A percentile compares a stretch with the other conserved stretches of the same genome.
These are phyloP conservation scores for Tremellales sp. DNA, from an alignment of 1,284 basidiomycete genomes.

Conservation along the genomic window DNA sequence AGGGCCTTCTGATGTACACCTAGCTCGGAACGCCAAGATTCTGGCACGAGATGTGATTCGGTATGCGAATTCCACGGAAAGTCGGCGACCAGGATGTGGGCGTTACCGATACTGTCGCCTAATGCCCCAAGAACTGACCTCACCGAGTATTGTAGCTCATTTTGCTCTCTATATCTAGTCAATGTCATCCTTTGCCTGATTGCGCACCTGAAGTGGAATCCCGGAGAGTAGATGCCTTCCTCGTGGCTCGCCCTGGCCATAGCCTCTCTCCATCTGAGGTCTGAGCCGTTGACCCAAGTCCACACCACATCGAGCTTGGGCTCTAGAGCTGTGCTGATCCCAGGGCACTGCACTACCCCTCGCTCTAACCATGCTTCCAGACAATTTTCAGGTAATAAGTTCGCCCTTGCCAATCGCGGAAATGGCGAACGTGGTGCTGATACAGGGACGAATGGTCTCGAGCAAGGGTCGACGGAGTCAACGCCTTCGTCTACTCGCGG, in stretches of 20 bases:
- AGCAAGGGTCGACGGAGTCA: constrained; percentile 31
- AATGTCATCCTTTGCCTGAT: background rate
- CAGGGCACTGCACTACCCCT: constrained; percentile 34
- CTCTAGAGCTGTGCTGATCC: constrained; percentile 39
- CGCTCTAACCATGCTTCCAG: constrained; percentile 42
- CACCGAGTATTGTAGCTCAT: constrained; percentile 45
- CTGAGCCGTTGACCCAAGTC: constrained; percentile 46
- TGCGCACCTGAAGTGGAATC: constrained; percentile 41
- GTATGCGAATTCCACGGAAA: too few species aligned
- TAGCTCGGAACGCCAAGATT: too few species aligned
- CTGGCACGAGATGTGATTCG: too few species aligned
- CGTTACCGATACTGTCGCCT: constrained; percentile 27
- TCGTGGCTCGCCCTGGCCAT: constrained; percentile 22
- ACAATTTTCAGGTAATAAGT: constrained; percentile 35
- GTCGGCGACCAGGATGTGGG: constrained; percentile 42
- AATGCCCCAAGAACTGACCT: constrained; percentile 39
- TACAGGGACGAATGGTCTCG: constrained; percentile 30
- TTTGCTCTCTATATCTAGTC: constrained; percentile 30
- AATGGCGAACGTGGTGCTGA: constrained; percentile 30
- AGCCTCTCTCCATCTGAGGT: constrained; percentile 34
- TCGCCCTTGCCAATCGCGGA: constrained; percentile 33
- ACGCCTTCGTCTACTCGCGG: constrained; percentile 17
- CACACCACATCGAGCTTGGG: constrained; percentile 41
- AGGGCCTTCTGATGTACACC: constrained; percentile 33
- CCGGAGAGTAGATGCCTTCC: constrained; percentile 32